Percentiles rank a stretch among this genome's conserved stretches.
Conservation (phyloP, 2,329 filamentous ascomycete species). For the Sodiomyces alkalinus region DNA sequence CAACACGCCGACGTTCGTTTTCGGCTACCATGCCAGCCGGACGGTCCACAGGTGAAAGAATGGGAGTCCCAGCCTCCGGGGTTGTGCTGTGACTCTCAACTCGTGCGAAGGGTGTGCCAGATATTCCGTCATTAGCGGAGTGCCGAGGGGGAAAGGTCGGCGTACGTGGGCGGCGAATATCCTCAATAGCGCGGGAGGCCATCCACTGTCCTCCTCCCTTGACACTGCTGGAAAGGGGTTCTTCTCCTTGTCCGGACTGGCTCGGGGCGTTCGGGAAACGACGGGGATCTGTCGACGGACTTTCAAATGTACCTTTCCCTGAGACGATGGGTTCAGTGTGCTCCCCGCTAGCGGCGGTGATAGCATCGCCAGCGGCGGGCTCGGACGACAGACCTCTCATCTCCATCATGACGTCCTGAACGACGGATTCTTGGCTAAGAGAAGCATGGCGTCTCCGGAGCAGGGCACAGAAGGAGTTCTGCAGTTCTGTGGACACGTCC, state of each 20-base stretch:
- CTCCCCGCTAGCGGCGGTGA: too few relatives aligned
- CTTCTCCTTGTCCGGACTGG: too few relatives aligned
- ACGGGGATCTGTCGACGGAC: too few relatives aligned
- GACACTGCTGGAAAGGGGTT: too few relatives aligned
- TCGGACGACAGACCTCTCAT: conserved; percentile 3
- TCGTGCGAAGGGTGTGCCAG: conserved; percentile 37
- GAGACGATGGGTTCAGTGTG: too few relatives aligned
- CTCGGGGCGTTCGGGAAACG: too few relatives aligned
- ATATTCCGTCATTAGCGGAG: conserved; percentile 31
- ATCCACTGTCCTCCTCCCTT: too few relatives aligned
- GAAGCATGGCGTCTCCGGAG: conserved; percentile 22
- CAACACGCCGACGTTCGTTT: too few relatives aligned
- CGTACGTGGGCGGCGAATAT: not conserved
- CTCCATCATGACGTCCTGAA: conserved; percentile 26
- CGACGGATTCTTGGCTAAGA: conserved; percentile 27
- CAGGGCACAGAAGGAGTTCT: conserved; percentile 33
- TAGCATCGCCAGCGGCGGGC: not conserved
- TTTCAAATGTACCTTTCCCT: too few relatives aligned
- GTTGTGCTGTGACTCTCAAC: conserved; percentile 21
- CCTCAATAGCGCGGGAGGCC: not conserved
- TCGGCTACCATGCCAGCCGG: too few relatives aligned
- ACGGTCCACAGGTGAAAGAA: not conserved
- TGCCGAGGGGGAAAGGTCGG: conserved; percentile 9
- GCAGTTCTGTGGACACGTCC: conserved; percentile 31
- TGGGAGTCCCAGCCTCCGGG: not conserved